A percentile compares a stretch with the other conserved stretches of the same genome.
Conservation (phyloP, 2,329 filamentous ascomycete species). For the Bipolaris cookei region DNA sequence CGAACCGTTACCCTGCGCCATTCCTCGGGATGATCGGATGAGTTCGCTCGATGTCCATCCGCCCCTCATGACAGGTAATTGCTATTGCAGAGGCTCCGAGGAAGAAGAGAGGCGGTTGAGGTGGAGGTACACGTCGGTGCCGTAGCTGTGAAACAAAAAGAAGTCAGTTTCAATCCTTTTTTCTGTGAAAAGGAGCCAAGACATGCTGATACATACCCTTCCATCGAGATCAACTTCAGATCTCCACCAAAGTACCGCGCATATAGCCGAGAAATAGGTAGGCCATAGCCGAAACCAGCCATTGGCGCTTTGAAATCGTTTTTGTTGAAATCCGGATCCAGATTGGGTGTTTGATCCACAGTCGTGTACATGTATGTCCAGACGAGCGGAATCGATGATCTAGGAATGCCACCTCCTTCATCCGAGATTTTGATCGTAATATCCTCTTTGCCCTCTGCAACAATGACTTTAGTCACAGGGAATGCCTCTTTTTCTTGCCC, state of each 20-base stretch:
- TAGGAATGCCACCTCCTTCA: conserved; percentile 92
- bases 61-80: conserved; percentile 86
- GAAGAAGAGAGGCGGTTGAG: conserved; percentile 94
- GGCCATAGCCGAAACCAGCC: conserved; percentile 97
- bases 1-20: conserved; percentile 56
- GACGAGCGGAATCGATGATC: conserved; percentile 92
- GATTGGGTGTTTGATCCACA: conserved; percentile 89
- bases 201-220: conserved; percentile 71
- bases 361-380: conserved; percentile 99
- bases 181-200: neutral
- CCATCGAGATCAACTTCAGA: conserved; percentile 98
- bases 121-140: conserved; percentile 97
- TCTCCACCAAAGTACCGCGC: conserved; percentile 97
- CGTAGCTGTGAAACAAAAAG: conserved; percentile 68
- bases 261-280: conserved; percentile 93
- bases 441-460: conserved; percentile 96
- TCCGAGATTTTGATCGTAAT: conserved; percentile 99
- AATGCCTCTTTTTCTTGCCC: conserved; percentile 96
- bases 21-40: conserved; percentile 60
- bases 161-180: conserved; percentile 23
- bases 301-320: conserved; percentile 99
- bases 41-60: conserved; percentile 55
- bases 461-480: conserved; percentile 94
- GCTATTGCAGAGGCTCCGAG: conserved; percentile 94
- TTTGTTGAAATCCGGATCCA: conserved; percentile 98